Conservation (phyloP, 305 asterid species). For the Solanum hybrid region DNA sequence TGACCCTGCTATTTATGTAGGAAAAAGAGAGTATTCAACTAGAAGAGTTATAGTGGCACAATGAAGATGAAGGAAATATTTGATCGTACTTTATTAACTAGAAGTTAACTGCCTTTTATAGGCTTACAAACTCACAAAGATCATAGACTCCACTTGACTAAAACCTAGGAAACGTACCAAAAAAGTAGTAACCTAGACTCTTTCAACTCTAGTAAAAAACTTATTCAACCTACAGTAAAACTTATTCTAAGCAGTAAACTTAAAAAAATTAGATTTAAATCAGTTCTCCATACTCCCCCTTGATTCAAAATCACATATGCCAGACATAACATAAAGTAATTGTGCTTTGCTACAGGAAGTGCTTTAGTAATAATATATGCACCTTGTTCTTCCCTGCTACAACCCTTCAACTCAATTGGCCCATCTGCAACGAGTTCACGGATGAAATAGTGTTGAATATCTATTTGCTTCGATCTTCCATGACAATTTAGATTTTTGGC, state of each 20-base stretch:
- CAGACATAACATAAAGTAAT: too few relatives aligned
- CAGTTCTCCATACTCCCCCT: not conserved
- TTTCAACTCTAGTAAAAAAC: not conserved
- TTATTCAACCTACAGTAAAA: not conserved
- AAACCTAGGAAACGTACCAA: not conserved
- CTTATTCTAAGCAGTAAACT: not conserved
- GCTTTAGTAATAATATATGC: too few relatives aligned
- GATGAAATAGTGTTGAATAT: too few relatives aligned
- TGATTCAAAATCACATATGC: too few relatives aligned
- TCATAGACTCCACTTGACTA: not conserved
- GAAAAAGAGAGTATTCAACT: not conserved
- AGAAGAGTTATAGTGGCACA: not conserved
- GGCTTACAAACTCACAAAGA: not conserved
- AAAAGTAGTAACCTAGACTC: not conserved
- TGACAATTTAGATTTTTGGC: too few relatives aligned
- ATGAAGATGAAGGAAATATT: not conserved
- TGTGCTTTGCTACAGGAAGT: too few relatives aligned
- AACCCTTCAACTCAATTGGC: too few relatives aligned
- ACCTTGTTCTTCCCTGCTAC: too few relatives aligned
- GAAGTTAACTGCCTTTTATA: not conserved
- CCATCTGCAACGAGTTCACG: too few relatives aligned
- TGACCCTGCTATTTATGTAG: not conserved
- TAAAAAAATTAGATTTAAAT: not conserved
- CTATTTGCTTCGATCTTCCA: too few relatives aligned
- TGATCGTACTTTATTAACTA: not conserved